phyloP scores from a whole-genome alignment of 2,329 filamentous ascomycete species.

The Beauveria australis region DNA sequence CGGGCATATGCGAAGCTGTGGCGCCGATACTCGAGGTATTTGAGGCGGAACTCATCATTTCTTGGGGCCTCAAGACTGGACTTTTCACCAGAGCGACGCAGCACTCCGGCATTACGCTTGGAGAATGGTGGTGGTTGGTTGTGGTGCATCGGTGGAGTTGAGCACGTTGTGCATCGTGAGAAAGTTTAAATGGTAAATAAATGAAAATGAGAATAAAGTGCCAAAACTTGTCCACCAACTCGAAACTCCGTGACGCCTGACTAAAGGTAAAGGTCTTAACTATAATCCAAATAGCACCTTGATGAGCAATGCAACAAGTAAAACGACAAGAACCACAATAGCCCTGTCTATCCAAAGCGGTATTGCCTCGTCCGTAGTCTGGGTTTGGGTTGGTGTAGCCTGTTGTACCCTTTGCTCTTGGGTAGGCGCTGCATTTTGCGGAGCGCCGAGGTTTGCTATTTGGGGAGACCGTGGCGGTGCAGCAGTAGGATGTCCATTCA shows the following conservation, averaged over 20 bases:
- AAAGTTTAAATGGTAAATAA: not conserved
- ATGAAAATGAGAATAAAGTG: too few species aligned
- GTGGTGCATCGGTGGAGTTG: slow-evolving; percentile 23
- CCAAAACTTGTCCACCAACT: not conserved
- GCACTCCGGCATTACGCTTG: slow-evolving; percentile 36
- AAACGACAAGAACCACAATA: slow-evolving; percentile 64
- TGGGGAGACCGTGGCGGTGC: not conserved
- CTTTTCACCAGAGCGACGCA: slow-evolving; percentile 36
- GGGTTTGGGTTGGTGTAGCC: slow-evolving; percentile 6
- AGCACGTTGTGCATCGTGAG: not conserved
- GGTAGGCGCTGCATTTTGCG: slow-evolving; percentile 13
- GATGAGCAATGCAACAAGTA: slow-evolving; percentile 62
- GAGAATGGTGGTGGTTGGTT: slow-evolving; percentile 62
- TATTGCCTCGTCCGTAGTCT: slow-evolving; percentile 37
- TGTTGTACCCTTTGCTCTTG: slow-evolving; percentile 11
- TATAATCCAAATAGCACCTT: slow-evolving; percentile 37
- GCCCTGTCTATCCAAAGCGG: slow-evolving; percentile 73
- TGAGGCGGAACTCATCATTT: slow-evolving; percentile 49
- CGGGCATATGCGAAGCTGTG: slow-evolving; percentile 46
- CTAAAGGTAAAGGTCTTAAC: not conserved
- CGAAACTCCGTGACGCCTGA: not conserved
- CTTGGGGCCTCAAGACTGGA: slow-evolving; percentile 50
- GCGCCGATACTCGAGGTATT: slow-evolving; percentile 53
- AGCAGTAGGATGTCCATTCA: not conserved
- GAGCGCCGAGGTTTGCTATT: slow-evolving; percentile 6